Conservation (phyloP, 2,329 filamentous ascomycete species). For the Juglanconis juglandina region DNA sequence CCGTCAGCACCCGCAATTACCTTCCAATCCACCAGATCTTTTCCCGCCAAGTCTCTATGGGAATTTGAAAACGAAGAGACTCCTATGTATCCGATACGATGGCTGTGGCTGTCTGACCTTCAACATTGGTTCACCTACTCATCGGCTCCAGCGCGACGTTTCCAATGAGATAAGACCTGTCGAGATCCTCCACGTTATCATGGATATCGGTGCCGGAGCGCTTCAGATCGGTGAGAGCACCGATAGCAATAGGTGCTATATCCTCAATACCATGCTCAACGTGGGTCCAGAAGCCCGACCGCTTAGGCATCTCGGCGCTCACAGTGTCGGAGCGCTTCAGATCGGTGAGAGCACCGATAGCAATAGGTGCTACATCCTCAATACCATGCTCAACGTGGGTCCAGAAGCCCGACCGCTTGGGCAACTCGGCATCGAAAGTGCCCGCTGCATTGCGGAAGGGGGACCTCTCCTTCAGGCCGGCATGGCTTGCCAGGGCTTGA, state of each 20-base stretch:
- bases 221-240: background rate
- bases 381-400: background rate
- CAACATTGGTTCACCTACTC: no score
- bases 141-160: no score
- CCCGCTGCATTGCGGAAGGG: no score
- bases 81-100: no score
- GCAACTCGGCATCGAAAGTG: background rate
- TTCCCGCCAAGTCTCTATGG: background rate
- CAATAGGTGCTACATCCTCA: background rate
- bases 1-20: background rate
- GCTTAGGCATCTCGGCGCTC: background rate
- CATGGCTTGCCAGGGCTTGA: background rate
- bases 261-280: background rate
- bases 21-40: background rate
- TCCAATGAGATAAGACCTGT: no score
- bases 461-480: background rate
- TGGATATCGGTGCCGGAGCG: background rate
- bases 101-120: no score
- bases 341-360: background rate
- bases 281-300: background rate
- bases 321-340: background rate
- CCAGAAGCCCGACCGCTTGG: slow-evolving; percentile 2
- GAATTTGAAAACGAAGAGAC: no score
- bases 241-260: background rate
- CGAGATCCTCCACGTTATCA: no score